phyloP scores from a whole-genome alignment of 148 eudicot species.

The Rhododendron kiyosumense region DNA sequence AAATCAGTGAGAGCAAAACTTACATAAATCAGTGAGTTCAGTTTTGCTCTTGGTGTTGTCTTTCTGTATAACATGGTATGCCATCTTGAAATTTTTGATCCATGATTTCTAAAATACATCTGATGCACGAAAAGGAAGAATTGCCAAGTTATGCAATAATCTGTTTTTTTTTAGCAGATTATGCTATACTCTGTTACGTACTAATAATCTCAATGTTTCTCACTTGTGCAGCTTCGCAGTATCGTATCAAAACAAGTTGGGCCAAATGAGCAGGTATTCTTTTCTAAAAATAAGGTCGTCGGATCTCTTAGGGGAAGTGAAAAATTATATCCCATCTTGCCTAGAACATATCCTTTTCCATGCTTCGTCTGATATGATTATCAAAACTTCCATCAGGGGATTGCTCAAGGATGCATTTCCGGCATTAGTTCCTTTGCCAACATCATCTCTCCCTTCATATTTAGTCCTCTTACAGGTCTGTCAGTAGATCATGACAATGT shows the following conservation, averaged over 20 bases:
- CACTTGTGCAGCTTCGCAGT: conserved; percentile 50
- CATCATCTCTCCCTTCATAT: conserved; percentile 63
- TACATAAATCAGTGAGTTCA: background rate
- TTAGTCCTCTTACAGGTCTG: conserved; percentile 74
- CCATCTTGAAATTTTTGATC: background rate
- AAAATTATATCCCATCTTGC: background rate
- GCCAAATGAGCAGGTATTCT: conserved; percentile 49
- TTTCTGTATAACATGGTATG: background rate
- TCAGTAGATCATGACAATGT: background rate
- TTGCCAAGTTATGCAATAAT: background rate
- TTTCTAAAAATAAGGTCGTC: background rate
- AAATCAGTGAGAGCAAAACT: too few species aligned
- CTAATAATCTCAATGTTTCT: background rate
- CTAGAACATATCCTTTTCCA: background rate
- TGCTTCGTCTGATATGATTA: background rate
- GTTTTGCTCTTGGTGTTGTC: background rate
- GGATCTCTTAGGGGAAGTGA: background rate
- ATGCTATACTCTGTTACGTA: background rate
- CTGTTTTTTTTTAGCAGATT: background rate
- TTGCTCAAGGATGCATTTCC: conserved; percentile 73
- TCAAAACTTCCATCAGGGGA: conserved; percentile 38
- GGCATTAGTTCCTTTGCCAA: conserved; percentile 58
- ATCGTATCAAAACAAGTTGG: conserved; percentile 78
- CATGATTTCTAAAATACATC: background rate
- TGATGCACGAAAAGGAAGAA: background rate